phyloP scores from a whole-genome alignment of 768 basidiomycete species.

The Candolleomyces eurysporus region DNA sequence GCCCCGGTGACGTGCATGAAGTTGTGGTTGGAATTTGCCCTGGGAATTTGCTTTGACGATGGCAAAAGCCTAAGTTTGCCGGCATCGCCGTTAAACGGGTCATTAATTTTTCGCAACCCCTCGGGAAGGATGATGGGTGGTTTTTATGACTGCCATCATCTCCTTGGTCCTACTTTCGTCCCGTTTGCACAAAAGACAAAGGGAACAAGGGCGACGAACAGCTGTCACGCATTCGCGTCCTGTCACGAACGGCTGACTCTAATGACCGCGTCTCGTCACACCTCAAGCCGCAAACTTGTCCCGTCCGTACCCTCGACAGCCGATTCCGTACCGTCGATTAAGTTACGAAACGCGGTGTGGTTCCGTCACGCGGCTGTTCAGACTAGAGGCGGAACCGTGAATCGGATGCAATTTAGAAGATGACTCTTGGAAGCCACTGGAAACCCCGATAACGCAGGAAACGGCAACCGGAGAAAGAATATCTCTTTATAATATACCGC shows the following conservation, averaged over 20 bases:
- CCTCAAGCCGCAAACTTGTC: not conserved
- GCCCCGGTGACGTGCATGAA: slow-evolving; percentile 1
- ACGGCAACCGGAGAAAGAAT: too few relatives aligned
- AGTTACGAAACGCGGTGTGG: too few relatives aligned
- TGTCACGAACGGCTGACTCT: slow-evolving; percentile 1
- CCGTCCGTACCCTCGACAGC: too few relatives aligned
- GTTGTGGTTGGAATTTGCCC: not conserved
- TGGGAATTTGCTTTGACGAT: not conserved
- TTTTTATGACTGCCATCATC: not conserved
- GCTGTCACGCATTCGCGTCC: not conserved
- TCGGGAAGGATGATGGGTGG: too few relatives aligned
- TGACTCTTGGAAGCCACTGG: too few relatives aligned
- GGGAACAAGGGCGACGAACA: not conserved
- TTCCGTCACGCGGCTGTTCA: too few relatives aligned
- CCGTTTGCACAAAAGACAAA: not conserved
- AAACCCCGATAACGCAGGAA: too few relatives aligned
- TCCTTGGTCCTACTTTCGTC: not conserved
- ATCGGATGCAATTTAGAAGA: too few relatives aligned
- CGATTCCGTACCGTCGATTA: too few relatives aligned
- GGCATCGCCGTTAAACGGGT: not conserved
- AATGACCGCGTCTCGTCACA: slow-evolving; percentile 1
- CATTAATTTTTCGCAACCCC: not conserved
- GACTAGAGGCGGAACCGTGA: too few relatives aligned
- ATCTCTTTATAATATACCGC: not conserved
- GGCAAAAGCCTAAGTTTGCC: not conserved